Evolutionary conservation across 495 filamentous ascomycete genomes (phyloP), one percentile per base, ranked within the genome.

Genomic region (Penicillium argentinense): DNA sequence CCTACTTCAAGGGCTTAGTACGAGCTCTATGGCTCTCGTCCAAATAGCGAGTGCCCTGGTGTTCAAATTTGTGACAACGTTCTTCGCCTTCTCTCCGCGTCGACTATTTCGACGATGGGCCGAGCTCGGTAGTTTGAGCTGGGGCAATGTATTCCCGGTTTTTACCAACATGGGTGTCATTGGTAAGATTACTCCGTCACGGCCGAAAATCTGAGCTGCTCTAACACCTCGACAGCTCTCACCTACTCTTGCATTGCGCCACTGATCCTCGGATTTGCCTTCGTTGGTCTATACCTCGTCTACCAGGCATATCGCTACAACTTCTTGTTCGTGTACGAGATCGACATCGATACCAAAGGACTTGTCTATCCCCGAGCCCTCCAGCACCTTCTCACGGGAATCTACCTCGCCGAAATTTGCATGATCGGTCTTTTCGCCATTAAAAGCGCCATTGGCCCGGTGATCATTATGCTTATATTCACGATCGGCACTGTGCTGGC

Each of bases 271-370:
- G 86, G 82, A 16, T 95, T 95, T 70, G 86, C 86, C 41, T 84
- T 85, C 22, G 66, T 95, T 22, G 89, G 87, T 42, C 74, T 96
- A 44, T 80, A 74, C 42, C 73, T 95, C 37, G 87, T 96, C 61
- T 95, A 95, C 68, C 70, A 93, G 43, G 89, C 90, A 14, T 96
- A 89, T 76, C 81, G 88, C 11, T 96, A 96, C 76, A 95, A 96
- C 63, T 75, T 96, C 60, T 77, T 96, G 39, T 96, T 92, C 67
- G 88, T 93, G 27, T 89, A 86, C 49, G 83, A 93, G 59, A 80
- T 85, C 17, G 53, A 79, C 40, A 81, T 95, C 65, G 90, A 96
- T 66, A 96, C 91, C 18, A 89, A 90, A 47, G 91, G 91, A 28
- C 78, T 89, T 22, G 84, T 93, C 45, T 96, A 96, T 62, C 88